Percentiles rank a stretch among this genome's conserved stretches.
Evolutionary conservation across 768 basidiomycete species (phyloP).

Genomic region (Tricholoma terreum): DNA sequence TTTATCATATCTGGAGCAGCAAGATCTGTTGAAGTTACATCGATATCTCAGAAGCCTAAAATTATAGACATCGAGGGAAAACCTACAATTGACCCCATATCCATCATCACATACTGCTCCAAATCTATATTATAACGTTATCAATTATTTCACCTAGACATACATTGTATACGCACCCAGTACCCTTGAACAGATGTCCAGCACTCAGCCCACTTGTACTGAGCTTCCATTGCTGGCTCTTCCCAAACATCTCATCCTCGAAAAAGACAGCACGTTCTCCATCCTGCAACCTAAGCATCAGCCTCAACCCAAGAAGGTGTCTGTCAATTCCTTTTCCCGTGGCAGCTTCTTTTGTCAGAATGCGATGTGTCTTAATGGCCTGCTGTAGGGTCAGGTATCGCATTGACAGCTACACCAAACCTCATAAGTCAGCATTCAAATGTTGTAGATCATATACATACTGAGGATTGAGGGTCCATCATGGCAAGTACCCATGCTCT

Average conservation of each 20-base stretch:
- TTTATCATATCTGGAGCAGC: conserved; percentile 76
- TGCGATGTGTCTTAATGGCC: conserved; percentile 69
- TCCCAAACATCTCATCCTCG: conserved; percentile 71
- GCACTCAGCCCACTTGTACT: conserved; percentile 89
- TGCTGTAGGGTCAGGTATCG: conserved; percentile 53
- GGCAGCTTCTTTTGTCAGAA: conserved; percentile 72
- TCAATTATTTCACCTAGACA: background rate
- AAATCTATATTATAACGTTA: conserved; percentile 46
- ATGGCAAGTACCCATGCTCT: conserved; percentile 76
- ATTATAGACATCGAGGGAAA: background rate
- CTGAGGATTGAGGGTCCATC: conserved; percentile 51
- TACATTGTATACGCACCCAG: conserved; percentile 52
- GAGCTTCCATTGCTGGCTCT: conserved; percentile 81
- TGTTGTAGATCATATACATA: conserved; percentile 29
- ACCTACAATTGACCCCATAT: conserved; percentile 91
- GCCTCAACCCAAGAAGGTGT: conserved; percentile 81
- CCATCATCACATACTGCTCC: conserved; percentile 81
- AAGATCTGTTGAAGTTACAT: conserved; percentile 53
- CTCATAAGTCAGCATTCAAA: background rate
- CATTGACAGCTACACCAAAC: conserved; percentile 24
- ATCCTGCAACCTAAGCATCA: conserved; percentile 52
- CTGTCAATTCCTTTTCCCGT: conserved; percentile 85
- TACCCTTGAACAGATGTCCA: conserved; percentile 83
- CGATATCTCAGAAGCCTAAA: background rate
- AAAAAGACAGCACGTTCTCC: conserved; percentile 65